Base-by-base conservation (phyloP, 2,329 filamentous ascomycete species). In the Domatiomyces catenatus region DNA sequence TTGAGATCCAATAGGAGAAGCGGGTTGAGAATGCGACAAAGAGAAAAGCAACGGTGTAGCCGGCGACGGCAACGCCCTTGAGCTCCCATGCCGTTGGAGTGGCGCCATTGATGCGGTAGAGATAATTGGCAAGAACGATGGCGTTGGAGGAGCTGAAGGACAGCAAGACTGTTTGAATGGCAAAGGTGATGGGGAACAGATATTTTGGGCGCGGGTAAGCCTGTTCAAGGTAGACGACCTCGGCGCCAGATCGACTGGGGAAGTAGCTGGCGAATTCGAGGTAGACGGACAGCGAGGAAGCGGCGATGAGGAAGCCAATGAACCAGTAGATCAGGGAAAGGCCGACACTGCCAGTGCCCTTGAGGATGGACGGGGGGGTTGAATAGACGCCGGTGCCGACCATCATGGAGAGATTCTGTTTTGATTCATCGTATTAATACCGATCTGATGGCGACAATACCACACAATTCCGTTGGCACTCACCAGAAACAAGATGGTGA, bases 201-300 rank as follows among this genome's bases (percentile, higher is more conserved):
- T 78, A 81, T 50, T 71, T 74, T 0, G 81, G 81, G 1, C 77
- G 71, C 1, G 80, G 80, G 54, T 75, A 85, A 0, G 79, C 76
- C 59, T 84, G 81, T 56, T 84, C 81, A 0, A 84, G 70, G 56
- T 83, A 84, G 0, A 81, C 80, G 0, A 81, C 80, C 58, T 84
- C 79, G 0, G 75, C 74, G 0, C 80, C 81, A 1, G 76, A 81
- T 6, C 81, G 75, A 59, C 75, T 83, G 0, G 80, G 80, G 52
- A 84, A 84, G 54, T 79, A 83, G 1, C 76, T 71, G 0, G 79
- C 74, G 12, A 76, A 75, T 58, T 84, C 81, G 7, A 83, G 73
- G 51, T 83, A 83, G 0, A 81, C 73, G 0, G 71, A 66, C 2
- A 82, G 70, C 1, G 73, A 74, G 2, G 75, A 70, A 0, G 71